Conservation (phyloP, 75 land plant genomes). For the Sequoiadendron giganteum region DNA sequence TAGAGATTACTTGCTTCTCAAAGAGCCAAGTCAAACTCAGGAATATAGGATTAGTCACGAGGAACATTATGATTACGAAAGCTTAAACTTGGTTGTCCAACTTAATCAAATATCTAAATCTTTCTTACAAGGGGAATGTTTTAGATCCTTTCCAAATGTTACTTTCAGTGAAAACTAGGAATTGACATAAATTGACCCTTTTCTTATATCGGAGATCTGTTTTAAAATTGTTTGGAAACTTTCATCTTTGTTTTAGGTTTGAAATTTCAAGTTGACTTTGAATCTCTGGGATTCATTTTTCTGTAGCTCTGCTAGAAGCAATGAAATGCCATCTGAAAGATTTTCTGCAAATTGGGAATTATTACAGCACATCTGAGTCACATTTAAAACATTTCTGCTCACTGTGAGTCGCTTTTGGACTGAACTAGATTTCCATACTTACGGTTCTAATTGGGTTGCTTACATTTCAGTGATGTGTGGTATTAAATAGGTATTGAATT, state of each 20-base stretch:
- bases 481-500: not conserved
- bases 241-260: too few relatives aligned
- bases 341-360: not conserved
- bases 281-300: not conserved
- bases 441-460: not conserved
- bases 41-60: not conserved
- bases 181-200: too few relatives aligned
- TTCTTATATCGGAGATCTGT: too few relatives aligned
- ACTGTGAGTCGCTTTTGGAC: too few relatives aligned
- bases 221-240: too few relatives aligned
- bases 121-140: not conserved
- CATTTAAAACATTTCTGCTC: too few relatives aligned
- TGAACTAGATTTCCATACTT: not conserved
- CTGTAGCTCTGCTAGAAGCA: not conserved
- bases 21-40: not conserved
- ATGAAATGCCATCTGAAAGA: not conserved
- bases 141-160: not conserved
- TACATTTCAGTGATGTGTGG: not conserved
- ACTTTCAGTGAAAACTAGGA: too few relatives aligned
- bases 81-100: not conserved
- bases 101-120: not conserved
- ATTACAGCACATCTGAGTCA: not conserved
- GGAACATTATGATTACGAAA: not conserved
- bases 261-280: too few relatives aligned
- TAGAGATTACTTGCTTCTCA: not conserved